phyloP scores from a whole-genome alignment of 306 rosid genomes.

The Castanea sativa region DNA sequence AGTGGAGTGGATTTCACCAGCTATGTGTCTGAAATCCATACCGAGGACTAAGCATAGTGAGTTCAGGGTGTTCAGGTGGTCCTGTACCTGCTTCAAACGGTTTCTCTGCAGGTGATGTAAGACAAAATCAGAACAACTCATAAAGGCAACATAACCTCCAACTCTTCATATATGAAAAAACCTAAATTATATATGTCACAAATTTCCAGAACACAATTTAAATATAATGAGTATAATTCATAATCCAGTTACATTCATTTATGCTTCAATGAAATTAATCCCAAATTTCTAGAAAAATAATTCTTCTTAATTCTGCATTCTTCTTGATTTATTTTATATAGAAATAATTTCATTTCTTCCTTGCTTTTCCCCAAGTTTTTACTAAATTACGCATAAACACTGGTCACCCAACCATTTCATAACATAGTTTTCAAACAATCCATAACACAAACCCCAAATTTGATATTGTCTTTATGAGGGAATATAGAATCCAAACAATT shows the following conservation, averaged over 20 bases:
- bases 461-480: neutral
- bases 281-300: neutral
- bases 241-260: neutral
- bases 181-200: neutral
- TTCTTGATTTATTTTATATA: neutral
- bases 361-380: neutral
- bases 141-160: neutral
- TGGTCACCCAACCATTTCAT: neutral
- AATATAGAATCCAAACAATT: neutral
- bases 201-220: neutral
- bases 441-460: neutral
- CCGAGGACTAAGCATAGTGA: slow-evolving; percentile 47
- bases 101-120: slow-evolving; percentile 33
- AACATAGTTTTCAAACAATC: neutral
- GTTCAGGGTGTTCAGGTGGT: slow-evolving; percentile 31
- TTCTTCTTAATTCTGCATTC: neutral
- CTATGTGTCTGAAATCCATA: slow-evolving; percentile 38
- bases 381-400: neutral
- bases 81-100: slow-evolving; percentile 49
- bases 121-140: neutral
- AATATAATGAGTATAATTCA: neutral
- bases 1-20: slow-evolving; percentile 38
- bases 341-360: neutral
- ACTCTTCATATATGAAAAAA: neutral
- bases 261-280: neutral